Evolutionary conservation across 176 grass and related monocot species (phyloP), one percentile per base, ranked within the genome.

Genomic region (Poa pratensis): DNA sequence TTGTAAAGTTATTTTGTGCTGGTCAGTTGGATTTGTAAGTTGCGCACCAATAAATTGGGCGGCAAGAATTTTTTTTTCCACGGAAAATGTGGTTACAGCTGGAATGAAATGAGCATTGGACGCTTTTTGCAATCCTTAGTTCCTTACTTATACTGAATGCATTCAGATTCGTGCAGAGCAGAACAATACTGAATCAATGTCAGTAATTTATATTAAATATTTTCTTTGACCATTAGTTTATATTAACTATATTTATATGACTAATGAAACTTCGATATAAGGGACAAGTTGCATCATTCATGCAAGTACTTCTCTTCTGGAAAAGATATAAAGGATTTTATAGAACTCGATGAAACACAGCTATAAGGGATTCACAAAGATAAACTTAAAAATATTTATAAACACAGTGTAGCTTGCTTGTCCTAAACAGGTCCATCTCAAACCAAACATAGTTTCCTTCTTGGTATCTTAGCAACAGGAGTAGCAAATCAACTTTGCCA

Each of bases 1-100:
- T 24, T 72, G 57, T 83, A 69, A 74, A 90, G 58, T 34, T 90
- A 17, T 28, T 22, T 48, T 69, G 14, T 24, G 54, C 48, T 19
- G 24, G 4, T 69, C 34, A 73, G 49, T 83, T 80, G 75, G 75
- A 23, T 87, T 48, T 83, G 84, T 80, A 83, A 80, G 27, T 68
- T 74, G n/a, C 59, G 58, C 14, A 13, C 26, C 14, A 83, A 83
- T 74, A 79, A 74, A 78, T 6, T 18, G 73, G 35, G 11, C 24
- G 42, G 26, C 23, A 72, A 15, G 13, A 10, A 7, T 61, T 11
- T 82, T 85, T 50, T 18, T 3, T 3, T 2, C 66, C 77, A 76
- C 3, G 27, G 77, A 17, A 12, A 7, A 7, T 11, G 12, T n/a
- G n/a, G n/a, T 22, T 63, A 6, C 22, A 70, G 17, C 48, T 76